A percentile compares a stretch with the other conserved stretches of the same genome.
Evolutionary conservation across 441 rosid species (phyloP).

Genomic region (Populus hybrid): DNA sequence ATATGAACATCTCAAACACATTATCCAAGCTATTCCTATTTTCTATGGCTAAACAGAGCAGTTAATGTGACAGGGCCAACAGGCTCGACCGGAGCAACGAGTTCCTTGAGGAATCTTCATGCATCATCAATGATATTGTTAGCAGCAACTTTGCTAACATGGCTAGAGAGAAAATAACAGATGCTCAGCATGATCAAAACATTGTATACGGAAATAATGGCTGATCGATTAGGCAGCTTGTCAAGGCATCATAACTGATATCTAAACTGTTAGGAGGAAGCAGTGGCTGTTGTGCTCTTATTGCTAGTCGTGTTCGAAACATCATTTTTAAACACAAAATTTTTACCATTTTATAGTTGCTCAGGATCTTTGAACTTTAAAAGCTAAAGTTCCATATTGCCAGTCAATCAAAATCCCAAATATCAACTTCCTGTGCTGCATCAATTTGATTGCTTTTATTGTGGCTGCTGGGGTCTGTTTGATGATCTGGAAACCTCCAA

Average conservation of each 20-base stretch:
- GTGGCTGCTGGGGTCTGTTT: no score
- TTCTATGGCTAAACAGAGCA: not conserved
- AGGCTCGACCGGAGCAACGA: slow-evolving; percentile 9
- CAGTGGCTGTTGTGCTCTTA: not conserved
- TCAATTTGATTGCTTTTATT: no score
- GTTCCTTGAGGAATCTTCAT: slow-evolving; percentile 9
- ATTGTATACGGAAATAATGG: not conserved
- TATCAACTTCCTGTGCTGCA: no score
- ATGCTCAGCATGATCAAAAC: no score
- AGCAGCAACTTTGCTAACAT: slow-evolving; percentile 12
- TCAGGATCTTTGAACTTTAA: no score
- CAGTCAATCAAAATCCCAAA: no score
- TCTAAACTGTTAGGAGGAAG: not conserved
- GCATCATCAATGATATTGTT: not conserved
- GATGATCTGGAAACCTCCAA: no score
- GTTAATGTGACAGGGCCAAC: not conserved
- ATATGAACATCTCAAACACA: not conserved
- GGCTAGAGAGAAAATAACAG: not conserved
- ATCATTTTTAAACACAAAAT: not conserved
- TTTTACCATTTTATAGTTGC: no score
- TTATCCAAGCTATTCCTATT: not conserved
- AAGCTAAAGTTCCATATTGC: no score
- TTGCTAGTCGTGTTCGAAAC: not conserved
- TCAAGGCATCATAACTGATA: not conserved
- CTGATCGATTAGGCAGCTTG: not conserved